These are phyloP conservation scores for Gossypium davidsonii DNA, from an alignment of 441 rosid species.

Conservation along the genomic window DNA sequence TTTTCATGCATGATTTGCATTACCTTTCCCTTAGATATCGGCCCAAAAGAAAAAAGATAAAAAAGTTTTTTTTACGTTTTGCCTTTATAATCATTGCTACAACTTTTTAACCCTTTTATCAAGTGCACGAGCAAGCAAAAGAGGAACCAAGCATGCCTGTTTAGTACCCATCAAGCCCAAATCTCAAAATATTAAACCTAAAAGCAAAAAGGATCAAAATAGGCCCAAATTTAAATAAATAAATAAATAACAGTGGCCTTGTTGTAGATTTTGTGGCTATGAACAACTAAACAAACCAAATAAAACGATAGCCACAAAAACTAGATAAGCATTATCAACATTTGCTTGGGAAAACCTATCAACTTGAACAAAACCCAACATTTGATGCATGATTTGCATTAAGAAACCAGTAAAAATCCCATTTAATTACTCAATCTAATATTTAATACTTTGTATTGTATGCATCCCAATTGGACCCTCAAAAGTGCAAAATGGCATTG, in stretches of 20 bases:
- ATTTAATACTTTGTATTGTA: not conserved
- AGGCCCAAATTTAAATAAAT: not conserved
- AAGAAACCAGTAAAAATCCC: not conserved
- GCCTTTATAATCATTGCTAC: not conserved
- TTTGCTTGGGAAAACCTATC: no score
- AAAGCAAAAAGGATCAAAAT: not conserved
- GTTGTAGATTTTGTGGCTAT: slow-evolving; percentile 9
- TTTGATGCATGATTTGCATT: not conserved
- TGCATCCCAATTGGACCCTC: not conserved
- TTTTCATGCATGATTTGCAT: not conserved
- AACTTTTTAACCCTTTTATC: not conserved
- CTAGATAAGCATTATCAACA: slow-evolving; percentile 7
- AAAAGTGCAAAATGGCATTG: slow-evolving; percentile 35
- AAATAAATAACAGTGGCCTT: not conserved
- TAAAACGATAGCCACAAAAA: slow-evolving; percentile 23
- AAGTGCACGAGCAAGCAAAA: not conserved
- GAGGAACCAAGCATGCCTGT: not conserved
- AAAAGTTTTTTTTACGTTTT: not conserved
- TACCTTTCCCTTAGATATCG: not conserved
- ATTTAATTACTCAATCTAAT: not conserved
- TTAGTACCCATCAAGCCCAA: not conserved
- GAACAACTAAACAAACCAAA: not conserved
- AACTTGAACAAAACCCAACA: not conserved
- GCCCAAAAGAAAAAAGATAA: not conserved
- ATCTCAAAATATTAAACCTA: not conserved